Evolutionary conservation across 1,284 basidiomycete species (phyloP), one percentile per base, ranked within the genome.

Genomic region (Microbotryomycetes sp.): DNA sequence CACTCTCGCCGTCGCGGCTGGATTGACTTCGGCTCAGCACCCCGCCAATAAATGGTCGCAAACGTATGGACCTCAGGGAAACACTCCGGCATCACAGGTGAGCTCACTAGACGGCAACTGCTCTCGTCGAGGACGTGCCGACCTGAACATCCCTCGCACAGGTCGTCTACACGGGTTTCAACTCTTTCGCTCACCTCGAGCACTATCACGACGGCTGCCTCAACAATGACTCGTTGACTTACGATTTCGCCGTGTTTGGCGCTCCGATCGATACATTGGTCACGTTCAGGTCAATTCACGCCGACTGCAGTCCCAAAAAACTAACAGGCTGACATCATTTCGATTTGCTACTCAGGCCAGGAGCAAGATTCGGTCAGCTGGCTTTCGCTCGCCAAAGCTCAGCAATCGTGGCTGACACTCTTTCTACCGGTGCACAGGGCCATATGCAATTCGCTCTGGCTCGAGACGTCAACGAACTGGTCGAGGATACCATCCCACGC

Each of bases 401-500:
- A n/a, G 47, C 6, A 16, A 25, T 25, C 2, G 47, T 16, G 7
- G 47, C 47, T 48, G 6, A 48, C 47, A 6, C 47, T 48, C 6
- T 2, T 19, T 48, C 4, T 4, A 4, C 12, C 47, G 2, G 22
- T 19, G 22, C 3, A 7, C 22, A 25, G 47, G 47, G 26, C 49
- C 49, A 7, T 51, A 28, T 6, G 49, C 22, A 19, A 51, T 51
- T 14, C 14, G 26, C 29, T 29, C 47, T 23, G 26, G 26, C 4
- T n/a, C 42, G 2, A 28, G 19, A 3, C 30, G 23, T 19, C 54
- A 30, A 29, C 46, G 15, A 5, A 26, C 19, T 4, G 6, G 85
- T 62, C 85, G 86, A 4, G 85, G 86, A 19, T 87, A 87, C 74
- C 86, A 87, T 66, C 85, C 86, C n/a, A 83, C 86, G 28, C 81